phyloP scores from a whole-genome alignment of 1,139 yeast genomes.

The Lodderomyces jiufengensis region DNA sequence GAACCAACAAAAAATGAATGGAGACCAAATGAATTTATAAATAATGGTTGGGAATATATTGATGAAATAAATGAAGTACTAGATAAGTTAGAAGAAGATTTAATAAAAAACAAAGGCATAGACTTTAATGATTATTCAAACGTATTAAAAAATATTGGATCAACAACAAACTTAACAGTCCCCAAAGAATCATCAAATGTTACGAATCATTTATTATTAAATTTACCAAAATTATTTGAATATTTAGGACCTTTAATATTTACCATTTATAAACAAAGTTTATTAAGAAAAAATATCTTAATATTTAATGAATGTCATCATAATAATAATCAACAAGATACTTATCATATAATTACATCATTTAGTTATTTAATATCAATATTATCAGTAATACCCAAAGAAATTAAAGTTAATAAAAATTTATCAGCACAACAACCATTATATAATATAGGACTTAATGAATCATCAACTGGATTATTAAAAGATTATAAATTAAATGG shows the following conservation, averaged over 20 bases:
- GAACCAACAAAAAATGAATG: constrained; percentile 39
- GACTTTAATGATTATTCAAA: constrained; percentile 21
- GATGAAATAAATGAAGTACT: constrained; percentile 44
- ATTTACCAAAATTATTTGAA: constrained; percentile 45
- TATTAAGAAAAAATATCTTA: constrained; percentile 59
- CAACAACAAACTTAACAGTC: neutral
- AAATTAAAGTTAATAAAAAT: constrained; percentile 15
- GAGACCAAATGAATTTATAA: constrained; percentile 52
- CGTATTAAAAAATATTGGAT: neutral
- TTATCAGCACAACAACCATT: constrained; percentile 42
- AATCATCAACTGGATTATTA: constrained; percentile 27
- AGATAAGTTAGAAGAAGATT: constrained; percentile 21
- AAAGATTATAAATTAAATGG: constrained; percentile 22
- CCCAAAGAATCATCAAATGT: constrained; percentile 14
- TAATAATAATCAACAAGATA: neutral
- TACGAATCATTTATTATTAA: constrained; percentile 49
- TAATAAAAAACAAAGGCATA: constrained; percentile 14
- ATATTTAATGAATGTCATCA: constrained; percentile 45
- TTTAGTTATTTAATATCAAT: constrained; percentile 37
- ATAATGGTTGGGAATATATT: constrained; percentile 56
- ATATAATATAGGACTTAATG: constrained; percentile 65
- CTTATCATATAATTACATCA: constrained; percentile 15
- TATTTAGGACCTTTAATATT: constrained; percentile 71
- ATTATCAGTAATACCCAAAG: constrained; percentile 36
- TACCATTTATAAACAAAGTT: constrained; percentile 63